Evolutionary conservation across 1,139 yeast genomes (phyloP).

Genomic region (Saccharomyces pastorianus): DNA sequence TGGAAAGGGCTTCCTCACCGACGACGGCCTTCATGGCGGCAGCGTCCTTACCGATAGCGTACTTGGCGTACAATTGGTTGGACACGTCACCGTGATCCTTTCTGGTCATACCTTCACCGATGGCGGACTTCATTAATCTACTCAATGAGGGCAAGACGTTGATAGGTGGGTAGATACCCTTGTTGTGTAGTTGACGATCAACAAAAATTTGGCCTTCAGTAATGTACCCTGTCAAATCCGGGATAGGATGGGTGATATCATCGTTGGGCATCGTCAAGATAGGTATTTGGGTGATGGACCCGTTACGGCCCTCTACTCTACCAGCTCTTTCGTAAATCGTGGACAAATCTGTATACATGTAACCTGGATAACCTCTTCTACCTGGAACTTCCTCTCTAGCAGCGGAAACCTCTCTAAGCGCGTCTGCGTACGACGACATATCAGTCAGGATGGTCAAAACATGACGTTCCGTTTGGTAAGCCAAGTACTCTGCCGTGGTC

Average conservation of each 20-base stretch:
- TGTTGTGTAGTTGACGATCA: constrained; percentile 91
- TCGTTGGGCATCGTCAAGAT: constrained; percentile 99
- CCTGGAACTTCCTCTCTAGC: constrained; percentile 99
- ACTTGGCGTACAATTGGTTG: constrained; percentile 95
- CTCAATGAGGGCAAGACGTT: constrained; percentile 95
- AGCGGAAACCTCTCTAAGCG: constrained; percentile 98
- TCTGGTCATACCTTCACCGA: constrained; percentile 99
- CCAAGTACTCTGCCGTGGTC: constrained; percentile 96
- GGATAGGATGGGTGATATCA: constrained; percentile 98
- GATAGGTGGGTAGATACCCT: constrained; percentile 97
- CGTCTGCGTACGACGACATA: constrained; percentile 99
- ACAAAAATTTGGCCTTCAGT: constrained; percentile 97
- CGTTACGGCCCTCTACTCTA: constrained; percentile 98
- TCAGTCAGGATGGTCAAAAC: constrained; percentile 96
- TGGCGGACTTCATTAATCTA: constrained; percentile 97
- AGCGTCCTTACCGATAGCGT: constrained; percentile 99
- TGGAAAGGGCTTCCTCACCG: constrained; percentile 97
- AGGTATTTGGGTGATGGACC: constrained; percentile 97
- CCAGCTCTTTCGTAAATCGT: constrained; percentile 99
- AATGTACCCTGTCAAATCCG: constrained; percentile 98
- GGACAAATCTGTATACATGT: constrained; percentile 98
- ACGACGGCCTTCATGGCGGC: constrained; percentile 99
- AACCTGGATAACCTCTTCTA: constrained; percentile 99
- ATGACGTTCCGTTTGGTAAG: constrained; percentile 98
- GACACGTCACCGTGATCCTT: constrained; percentile 99